Evolutionary conservation across 2,329 filamentous ascomycete species (phyloP), one percentile per base, ranked within the genome.

Genomic region (Pseudocercospora fijiensis): DNA sequence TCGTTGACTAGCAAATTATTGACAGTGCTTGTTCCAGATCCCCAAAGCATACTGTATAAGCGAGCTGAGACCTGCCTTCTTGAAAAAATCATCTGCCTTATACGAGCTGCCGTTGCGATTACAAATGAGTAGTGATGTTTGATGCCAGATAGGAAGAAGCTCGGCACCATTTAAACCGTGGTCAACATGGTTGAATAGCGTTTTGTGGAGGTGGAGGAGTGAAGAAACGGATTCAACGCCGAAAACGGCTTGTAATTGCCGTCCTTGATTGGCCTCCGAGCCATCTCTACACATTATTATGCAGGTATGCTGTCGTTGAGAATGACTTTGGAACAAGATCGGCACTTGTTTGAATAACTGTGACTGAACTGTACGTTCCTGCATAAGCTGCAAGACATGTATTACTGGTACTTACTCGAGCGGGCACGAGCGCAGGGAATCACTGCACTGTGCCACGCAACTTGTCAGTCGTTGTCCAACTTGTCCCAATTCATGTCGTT

Each of bases 301-400:
- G n/a, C 43, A 47, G 18, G 13, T 27, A 26, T 24, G 24, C 4
- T 24, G 24, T 24, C 3, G 49, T 26, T 16, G 49, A 52, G 24
- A 52, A 52, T 24, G 16, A 52, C 16, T 27, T 24, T 26, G 20
- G 22, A 26, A 1, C 49, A n/a, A 28, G 16, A 52, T 52, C 49
- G 49, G 49, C 49, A 52, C 24, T 27, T 37, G 11, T 22, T 27
- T 8, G 24, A 52, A 22, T 27, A 22, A 28, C 49, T 52, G 6
- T 52, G 49, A 52, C 13, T 52, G 4, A n/a, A 1, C 1, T 2
- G 24, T 28, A 22, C 27, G 49, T 52, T 52, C 49, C 49, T 52
- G 49, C 49, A 52, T 52, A 24, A 52, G 49, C 49, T 52, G 49
- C 49, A 27, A 52, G 49, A 52, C 49, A 52, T 52, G 49, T 10